phyloP scores from a whole-genome alignment of 108 stramenopile species.

The Stephanodiscus minutulus region DNA sequence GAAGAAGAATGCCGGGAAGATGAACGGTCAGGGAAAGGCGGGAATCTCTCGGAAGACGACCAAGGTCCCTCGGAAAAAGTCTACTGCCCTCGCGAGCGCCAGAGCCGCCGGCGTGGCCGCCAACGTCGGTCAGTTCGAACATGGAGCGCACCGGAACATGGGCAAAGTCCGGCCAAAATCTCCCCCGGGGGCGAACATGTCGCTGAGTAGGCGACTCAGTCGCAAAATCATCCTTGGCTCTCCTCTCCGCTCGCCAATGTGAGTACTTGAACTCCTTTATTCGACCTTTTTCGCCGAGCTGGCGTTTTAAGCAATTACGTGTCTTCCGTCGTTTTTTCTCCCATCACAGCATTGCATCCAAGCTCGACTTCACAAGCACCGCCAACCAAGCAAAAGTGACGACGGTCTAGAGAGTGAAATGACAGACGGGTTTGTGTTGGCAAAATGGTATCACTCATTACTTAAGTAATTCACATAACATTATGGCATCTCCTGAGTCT shows the following conservation, averaged over 20 bases:
- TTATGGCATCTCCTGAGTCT: too few relatives aligned
- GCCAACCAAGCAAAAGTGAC: not conserved
- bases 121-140: not conserved
- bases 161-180: not conserved
- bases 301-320: not conserved
- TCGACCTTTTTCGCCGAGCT: not conserved
- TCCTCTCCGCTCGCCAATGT: conserved; percentile 15
- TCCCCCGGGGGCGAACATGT: not conserved
- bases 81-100: not conserved
- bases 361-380: conserved; percentile 16
- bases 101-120: not conserved
- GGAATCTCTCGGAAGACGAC: conserved; percentile 1
- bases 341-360: conserved; percentile 1
- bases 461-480: too few relatives aligned
- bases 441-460: too few relatives aligned
- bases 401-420: not conserved
- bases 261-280: not conserved
- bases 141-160: not conserved
- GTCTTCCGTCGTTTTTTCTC: not conserved
- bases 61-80: too few relatives aligned
- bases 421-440: too few relatives aligned
- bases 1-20: not conserved
- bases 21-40: not conserved
- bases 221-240: conserved; percentile 2
- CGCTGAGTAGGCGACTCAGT: not conserved